These are phyloP conservation scores for Xylaria curta DNA, from an alignment of 495 filamentous ascomycete species.

Conservation along the genomic window DNA sequence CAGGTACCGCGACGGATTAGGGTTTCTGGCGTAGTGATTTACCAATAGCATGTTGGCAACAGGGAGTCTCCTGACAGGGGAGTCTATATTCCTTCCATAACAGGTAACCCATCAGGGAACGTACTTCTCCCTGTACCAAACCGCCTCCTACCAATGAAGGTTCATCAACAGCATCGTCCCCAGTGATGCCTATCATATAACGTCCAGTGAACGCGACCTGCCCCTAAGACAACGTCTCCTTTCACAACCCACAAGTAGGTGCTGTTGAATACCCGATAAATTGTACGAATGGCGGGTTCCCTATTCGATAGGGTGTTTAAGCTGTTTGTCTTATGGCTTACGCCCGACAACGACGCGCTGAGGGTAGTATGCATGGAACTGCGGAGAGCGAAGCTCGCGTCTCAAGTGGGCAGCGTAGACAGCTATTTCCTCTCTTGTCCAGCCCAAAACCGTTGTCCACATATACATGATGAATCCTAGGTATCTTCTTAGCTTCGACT, in stretches of 20 bases:
- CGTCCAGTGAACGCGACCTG: not conserved
- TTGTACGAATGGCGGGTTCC: not conserved
- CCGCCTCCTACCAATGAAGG: not conserved
- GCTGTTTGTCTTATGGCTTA: constrained; percentile 36
- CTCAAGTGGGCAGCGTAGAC: constrained; percentile 46
- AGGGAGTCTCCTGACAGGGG: not conserved
- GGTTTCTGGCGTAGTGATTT: too few relatives aligned
- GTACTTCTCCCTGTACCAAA: not conserved
- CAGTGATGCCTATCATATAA: not conserved
- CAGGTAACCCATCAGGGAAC: not conserved
- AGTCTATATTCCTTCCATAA: not conserved
- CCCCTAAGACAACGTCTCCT: not conserved
- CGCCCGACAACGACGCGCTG: constrained; percentile 42
- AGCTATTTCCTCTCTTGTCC: constrained; percentile 42
- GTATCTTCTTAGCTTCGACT: not conserved
- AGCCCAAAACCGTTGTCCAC: constrained; percentile 40
- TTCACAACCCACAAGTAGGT: not conserved
- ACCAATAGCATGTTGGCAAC: not conserved
- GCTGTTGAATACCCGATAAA: not conserved
- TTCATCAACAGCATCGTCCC: not conserved
- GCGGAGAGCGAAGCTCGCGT: constrained; percentile 37
- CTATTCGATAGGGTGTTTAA: not conserved
- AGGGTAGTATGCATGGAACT: constrained; percentile 39
- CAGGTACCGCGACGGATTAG: not conserved
- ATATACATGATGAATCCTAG: constrained; percentile 44